Percentiles rank a stretch among this genome's conserved stretches.
Conservation (phyloP, 2,329 filamentous ascomycete species). For the Aspergillus sp. region DNA sequence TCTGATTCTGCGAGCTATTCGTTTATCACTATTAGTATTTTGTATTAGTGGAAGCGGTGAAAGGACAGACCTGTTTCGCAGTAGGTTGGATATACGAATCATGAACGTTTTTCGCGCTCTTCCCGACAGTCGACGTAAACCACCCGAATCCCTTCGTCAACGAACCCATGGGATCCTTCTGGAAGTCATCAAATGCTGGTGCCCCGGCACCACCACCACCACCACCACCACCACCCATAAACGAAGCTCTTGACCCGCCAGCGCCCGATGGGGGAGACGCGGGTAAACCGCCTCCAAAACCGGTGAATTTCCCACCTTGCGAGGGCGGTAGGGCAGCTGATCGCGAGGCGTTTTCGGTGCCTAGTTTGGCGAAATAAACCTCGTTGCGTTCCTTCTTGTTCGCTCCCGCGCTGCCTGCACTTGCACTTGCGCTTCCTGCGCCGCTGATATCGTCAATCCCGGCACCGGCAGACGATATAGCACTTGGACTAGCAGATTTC, state of each 20-base stretch:
- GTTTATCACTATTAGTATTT: constrained; percentile 2
- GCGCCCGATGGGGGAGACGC: constrained; percentile 21
- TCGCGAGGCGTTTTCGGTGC: constrained; percentile 70
- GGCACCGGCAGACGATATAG: constrained; percentile 21
- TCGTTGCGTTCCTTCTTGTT: constrained; percentile 64
- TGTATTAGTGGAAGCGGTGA: neutral
- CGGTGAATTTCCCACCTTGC: constrained; percentile 85
- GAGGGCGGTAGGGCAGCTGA: constrained; percentile 69
- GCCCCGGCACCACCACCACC: constrained; percentile 38
- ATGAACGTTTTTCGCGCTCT: constrained; percentile 85
- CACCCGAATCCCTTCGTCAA: constrained; percentile 90
- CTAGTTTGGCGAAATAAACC: constrained; percentile 79
- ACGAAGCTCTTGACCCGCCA: neutral
- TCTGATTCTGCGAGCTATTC: constrained; percentile 69
- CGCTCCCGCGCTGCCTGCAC: constrained; percentile 16
- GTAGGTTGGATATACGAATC: constrained; percentile 88
- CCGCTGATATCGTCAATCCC: constrained; percentile 1
- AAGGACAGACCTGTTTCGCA: constrained; percentile 63
- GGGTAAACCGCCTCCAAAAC: constrained; percentile 73
- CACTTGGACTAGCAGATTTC: constrained; percentile 15
- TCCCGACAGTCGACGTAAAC: constrained; percentile 79
- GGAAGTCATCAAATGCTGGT: constrained; percentile 75
- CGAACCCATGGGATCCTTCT: constrained; percentile 81
- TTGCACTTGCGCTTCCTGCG: constrained; percentile 2
- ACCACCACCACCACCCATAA: constrained; percentile 22